Percentiles rank a stretch among this genome's conserved stretches.
These are phyloP conservation scores for Cichorium intybus DNA, from an alignment of 140 eudicot genomes.

Conservation along the genomic window DNA sequence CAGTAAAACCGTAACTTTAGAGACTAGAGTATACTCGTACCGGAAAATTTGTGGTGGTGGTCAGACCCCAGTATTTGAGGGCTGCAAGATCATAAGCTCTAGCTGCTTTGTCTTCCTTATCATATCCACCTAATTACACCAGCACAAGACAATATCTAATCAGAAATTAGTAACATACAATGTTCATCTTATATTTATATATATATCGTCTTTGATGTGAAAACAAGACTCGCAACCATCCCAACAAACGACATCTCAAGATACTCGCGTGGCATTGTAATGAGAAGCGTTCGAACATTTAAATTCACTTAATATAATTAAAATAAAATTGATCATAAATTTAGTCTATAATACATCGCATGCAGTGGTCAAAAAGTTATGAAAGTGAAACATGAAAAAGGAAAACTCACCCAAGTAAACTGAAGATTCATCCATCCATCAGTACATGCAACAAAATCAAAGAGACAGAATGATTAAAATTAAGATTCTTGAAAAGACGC, in stretches of 20 bases:
- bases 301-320: background rate
- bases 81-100: conserved; percentile 91
- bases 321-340: conserved; percentile 4
- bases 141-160: background rate
- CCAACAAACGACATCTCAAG: background rate
- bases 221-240: conserved; percentile 10
- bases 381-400: conserved; percentile 2
- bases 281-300: background rate
- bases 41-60: conserved; percentile 82
- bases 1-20: background rate
- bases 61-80: conserved; percentile 87
- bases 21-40: conserved; percentile 18
- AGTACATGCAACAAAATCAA: conserved; percentile 37
- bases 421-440: conserved; percentile 36
- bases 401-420: conserved; percentile 85
- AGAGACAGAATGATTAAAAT: conserved; percentile 12
- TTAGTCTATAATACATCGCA: conserved; percentile 22
- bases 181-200: no score
- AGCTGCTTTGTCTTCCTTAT: conserved; percentile 96
- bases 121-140: conserved; percentile 67
- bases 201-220: background rate
- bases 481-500: conserved; percentile 3
- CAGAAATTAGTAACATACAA: background rate
- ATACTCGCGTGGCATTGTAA: background rate
- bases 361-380: conserved; percentile 2